Percentiles rank a stretch among this genome's conserved stretches.
Conservation (phyloP, 768 basidiomycete genomes). For the Tulasnella sp. region DNA sequence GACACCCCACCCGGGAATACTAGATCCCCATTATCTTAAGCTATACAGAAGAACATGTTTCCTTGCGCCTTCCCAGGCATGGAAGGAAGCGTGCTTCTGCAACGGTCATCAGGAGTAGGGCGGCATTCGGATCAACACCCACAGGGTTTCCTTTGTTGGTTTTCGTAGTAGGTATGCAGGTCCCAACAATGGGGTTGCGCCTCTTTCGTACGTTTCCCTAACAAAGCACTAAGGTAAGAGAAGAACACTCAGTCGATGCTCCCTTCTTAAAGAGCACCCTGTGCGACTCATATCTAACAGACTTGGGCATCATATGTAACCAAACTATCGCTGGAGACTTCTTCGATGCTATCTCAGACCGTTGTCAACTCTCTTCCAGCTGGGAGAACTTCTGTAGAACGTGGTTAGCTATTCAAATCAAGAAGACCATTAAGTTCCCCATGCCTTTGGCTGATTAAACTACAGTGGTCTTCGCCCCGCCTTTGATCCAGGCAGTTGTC, state of each 20-base stretch:
- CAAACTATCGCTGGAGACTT: background rate
- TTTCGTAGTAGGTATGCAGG: background rate
- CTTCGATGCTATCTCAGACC: background rate
- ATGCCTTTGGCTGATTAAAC: background rate
- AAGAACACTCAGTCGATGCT: background rate
- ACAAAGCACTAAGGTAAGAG: background rate
- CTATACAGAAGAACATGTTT: background rate
- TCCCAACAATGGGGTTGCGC: background rate
- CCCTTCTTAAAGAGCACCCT: background rate
- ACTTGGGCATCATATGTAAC: background rate
- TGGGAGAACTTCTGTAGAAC: background rate
- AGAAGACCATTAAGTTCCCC: background rate
- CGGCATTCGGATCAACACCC: background rate
- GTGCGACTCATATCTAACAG: background rate
- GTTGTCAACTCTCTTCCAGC: constrained; percentile 1
- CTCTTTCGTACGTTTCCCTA: background rate
- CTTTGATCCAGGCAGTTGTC: background rate
- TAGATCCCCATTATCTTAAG: background rate
- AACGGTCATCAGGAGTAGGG: background rate
- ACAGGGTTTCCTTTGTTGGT: background rate
- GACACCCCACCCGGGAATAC: background rate
- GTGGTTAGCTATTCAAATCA: constrained; percentile 8
- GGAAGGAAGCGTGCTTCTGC: background rate
- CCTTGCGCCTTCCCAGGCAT: background rate
- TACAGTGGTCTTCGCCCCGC: background rate